These are phyloP conservation scores for Colletotrichum endophyticum DNA, from an alignment of 2,329 filamentous ascomycete species.

Conservation along the genomic window DNA sequence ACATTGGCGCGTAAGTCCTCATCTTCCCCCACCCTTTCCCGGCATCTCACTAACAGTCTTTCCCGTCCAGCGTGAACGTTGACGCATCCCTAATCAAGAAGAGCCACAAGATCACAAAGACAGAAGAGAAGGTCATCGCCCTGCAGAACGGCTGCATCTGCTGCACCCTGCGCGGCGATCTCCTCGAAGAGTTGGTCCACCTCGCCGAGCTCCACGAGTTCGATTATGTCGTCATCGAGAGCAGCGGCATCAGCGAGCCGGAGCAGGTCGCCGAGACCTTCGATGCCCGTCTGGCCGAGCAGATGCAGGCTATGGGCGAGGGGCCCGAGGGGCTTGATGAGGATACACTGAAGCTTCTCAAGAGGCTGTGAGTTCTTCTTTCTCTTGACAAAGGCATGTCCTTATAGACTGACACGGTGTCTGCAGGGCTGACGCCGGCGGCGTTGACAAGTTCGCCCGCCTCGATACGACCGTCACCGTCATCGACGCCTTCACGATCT, in stretches of 20 bases:
- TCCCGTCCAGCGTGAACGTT: conserved; percentile 59
- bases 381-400: not conserved
- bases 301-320: conserved; percentile 42
- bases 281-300: conserved; percentile 58
- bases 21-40: not conserved
- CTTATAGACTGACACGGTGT: not conserved
- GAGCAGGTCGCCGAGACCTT: conserved; percentile 79
- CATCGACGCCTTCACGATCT: conserved; percentile 75
- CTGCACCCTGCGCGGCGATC: conserved; percentile 74
- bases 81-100: conserved; percentile 66
- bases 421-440: conserved; percentile 58
- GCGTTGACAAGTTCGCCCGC: conserved; percentile 67
- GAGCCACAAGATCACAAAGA: conserved; percentile 59
- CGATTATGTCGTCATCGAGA: conserved; percentile 76
- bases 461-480: conserved; percentile 77
- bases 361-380: conserved; percentile 35
- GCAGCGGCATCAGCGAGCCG: conserved; percentile 73
- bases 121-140: conserved; percentile 68
- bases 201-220: conserved; percentile 67
- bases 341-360: conserved; percentile 37
- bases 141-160: conserved; percentile 80
- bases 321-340: conserved; percentile 35
- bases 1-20: conserved; percentile 62
- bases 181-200: conserved; percentile 72
- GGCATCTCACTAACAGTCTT: not conserved